Evolutionary conservation across 2,329 filamentous ascomycete genomes (phyloP).

Genomic region (Colletotrichum sojae): DNA sequence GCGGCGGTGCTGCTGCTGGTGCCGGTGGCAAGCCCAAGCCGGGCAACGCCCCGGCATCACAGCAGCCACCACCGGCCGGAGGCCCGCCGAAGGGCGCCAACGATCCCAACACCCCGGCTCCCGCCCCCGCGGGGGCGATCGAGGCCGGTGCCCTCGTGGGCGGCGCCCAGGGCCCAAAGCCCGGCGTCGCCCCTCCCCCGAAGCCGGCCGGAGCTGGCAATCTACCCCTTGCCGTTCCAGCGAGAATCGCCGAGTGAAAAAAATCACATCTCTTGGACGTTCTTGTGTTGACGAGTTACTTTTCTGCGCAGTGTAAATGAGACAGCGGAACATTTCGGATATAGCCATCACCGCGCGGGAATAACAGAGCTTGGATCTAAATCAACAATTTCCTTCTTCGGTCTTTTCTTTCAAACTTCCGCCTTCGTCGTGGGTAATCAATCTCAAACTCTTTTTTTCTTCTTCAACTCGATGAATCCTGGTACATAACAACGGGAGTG

Average conservation of each 20-base stretch:
- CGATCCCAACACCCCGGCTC: slow-evolving; percentile 12
- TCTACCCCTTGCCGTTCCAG: slow-evolving; percentile 28
- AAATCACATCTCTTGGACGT: neutral
- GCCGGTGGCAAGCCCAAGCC: slow-evolving; percentile 13
- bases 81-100: neutral
- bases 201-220: slow-evolving; percentile 5
- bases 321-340: slow-evolving; percentile 2
- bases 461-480: slow-evolving; percentile 2
- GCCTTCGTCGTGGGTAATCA: slow-evolving; percentile 10
- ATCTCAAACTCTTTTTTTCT: slow-evolving; percentile 7
- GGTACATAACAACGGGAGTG: neutral
- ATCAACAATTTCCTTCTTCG: slow-evolving; percentile 11
- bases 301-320: slow-evolving; percentile 28
- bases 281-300: slow-evolving; percentile 34
- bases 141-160: slow-evolving; percentile 24
- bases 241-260: slow-evolving; percentile 12
- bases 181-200: slow-evolving; percentile 9
- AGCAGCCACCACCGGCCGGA: neutral
- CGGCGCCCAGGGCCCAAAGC: slow-evolving; percentile 15
- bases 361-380: slow-evolving; percentile 1
- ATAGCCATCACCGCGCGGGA: slow-evolving; percentile 1
- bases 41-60: slow-evolving; percentile 1
- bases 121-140: slow-evolving; percentile 21
- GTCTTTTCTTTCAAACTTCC: neutral
- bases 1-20: slow-evolving; percentile 15